These are phyloP conservation scores for Coemansia sp. DNA, from an alignment of 192 early-diverging fungal species.

Conservation along the genomic window DNA sequence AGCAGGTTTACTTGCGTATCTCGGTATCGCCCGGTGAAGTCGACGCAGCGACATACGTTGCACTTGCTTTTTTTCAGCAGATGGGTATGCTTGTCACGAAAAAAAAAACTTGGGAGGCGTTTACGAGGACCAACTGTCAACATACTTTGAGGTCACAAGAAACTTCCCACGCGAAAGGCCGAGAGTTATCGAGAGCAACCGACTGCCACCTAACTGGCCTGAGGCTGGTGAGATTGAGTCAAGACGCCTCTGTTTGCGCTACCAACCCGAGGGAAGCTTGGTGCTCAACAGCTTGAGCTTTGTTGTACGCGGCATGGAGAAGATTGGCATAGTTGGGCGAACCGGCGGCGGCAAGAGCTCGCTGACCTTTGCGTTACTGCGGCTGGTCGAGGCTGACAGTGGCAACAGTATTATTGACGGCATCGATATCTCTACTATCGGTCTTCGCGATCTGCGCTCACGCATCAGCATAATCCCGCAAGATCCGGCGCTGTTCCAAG, in stretches of 20 bases:
- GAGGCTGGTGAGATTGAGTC: slow-evolving; percentile 60
- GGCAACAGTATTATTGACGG: slow-evolving; percentile 60
- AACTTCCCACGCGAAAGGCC: slow-evolving; percentile 52
- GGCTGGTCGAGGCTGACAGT: slow-evolving; percentile 57
- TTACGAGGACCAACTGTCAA: neutral
- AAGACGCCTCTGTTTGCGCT: slow-evolving; percentile 21
- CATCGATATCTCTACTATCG: slow-evolving; percentile 52
- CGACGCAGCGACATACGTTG: neutral
- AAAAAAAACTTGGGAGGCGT: neutral
- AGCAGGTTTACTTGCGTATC: neutral
- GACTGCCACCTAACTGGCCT: slow-evolving; percentile 60
- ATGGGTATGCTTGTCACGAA: neutral
- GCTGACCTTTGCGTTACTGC: slow-evolving; percentile 59
- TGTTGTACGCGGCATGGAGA: slow-evolving; percentile 56
- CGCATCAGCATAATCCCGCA: slow-evolving; percentile 63
- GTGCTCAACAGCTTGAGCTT: slow-evolving; percentile 48
- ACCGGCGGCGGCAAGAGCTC: slow-evolving; percentile 73
- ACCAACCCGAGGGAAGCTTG: neutral
- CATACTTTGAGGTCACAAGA: neutral
- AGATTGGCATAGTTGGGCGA: slow-evolving; percentile 80
- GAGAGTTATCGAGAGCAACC: slow-evolving; percentile 51
- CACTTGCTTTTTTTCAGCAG: neutral
- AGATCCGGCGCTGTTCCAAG: slow-evolving; percentile 65
- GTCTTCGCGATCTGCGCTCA: slow-evolving; percentile 57
- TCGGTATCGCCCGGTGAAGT: slow-evolving; percentile 4